phyloP scores from a whole-genome alignment of 331 rosid species.

The Arachis monticola region DNA sequence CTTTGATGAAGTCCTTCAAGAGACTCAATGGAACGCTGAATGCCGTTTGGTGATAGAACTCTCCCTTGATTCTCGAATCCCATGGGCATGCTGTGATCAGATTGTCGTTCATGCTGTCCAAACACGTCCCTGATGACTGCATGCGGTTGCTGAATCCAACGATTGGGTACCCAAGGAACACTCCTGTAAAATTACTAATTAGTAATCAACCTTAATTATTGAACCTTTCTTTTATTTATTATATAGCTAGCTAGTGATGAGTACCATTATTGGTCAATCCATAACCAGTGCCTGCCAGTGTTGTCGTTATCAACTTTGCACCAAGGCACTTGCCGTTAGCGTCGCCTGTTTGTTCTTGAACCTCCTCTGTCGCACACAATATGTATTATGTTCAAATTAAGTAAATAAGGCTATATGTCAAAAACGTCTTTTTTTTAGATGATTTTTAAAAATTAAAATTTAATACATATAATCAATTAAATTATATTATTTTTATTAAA shows the following conservation, averaged over 20 bases:
- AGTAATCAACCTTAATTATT: not conserved
- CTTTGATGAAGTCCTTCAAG: slow-evolving; percentile 54
- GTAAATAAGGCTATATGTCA: no score
- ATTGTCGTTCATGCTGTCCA: slow-evolving; percentile 39
- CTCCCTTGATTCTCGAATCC: slow-evolving; percentile 49
- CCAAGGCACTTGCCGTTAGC: slow-evolving; percentile 54
- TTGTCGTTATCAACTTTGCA: slow-evolving; percentile 42
- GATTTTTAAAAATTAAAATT: no score
- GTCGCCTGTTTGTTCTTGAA: slow-evolving; percentile 47
- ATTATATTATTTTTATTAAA: no score
- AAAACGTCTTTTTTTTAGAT: no score
- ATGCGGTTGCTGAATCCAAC: slow-evolving; percentile 55
- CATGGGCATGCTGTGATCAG: slow-evolving; percentile 49
- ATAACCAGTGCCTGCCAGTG: slow-evolving; percentile 44
- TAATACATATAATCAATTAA: no score
- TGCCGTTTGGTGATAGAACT: slow-evolving; percentile 54
- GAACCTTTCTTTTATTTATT: no score
- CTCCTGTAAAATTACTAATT: slow-evolving; percentile 34
- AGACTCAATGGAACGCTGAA: slow-evolving; percentile 49
- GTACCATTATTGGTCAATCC: slow-evolving; percentile 63
- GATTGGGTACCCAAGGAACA: slow-evolving; percentile 56
- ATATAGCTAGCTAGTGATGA: no score
- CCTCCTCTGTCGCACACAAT: slow-evolving; percentile 49
- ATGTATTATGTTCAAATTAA: no score
- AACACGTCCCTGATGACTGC: slow-evolving; percentile 64